Evolutionary conservation across 805 yeast genomes (phyloP).

Genomic region (Wickerhamomyces subpelliculosus): DNA sequence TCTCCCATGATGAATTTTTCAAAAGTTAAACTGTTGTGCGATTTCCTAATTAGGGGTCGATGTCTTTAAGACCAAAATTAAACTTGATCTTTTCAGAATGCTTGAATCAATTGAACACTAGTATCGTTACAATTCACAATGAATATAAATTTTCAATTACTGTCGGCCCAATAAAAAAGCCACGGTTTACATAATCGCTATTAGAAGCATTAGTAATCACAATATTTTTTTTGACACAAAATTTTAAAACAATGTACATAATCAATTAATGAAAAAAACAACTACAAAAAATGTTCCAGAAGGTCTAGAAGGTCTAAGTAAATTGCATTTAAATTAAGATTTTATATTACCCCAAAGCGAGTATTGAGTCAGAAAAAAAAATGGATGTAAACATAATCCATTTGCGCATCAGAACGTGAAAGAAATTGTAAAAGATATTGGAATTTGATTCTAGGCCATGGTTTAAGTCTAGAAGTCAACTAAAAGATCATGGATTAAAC

Average conservation of each 20-base stretch:
- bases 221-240: not conserved
- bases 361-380: no score
- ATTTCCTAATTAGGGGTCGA: not conserved
- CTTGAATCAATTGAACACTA: no score
- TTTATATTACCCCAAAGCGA: no score
- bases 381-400: no score
- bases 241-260: no score
- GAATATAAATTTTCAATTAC: no score
- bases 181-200: no score
- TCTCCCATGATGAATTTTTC: slow-evolving; percentile 12
- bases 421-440: not conserved
- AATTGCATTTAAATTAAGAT: no score
- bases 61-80: not conserved
- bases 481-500: slow-evolving; percentile 9
- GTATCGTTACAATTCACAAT: no score
- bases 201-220: not conserved
- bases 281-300: not conserved
- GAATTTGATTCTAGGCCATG: not conserved
- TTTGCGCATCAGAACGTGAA: no score
- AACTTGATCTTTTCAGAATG: not conserved
- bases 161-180: no score
- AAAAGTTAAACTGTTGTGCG: not conserved
- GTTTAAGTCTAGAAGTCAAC: slow-evolving; percentile 1
- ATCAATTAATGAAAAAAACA: not conserved
- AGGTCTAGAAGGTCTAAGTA: no score